phyloP scores from a whole-genome alignment of 176 grass and related monocot genomes.

The Rhynchospora breviuscula region DNA sequence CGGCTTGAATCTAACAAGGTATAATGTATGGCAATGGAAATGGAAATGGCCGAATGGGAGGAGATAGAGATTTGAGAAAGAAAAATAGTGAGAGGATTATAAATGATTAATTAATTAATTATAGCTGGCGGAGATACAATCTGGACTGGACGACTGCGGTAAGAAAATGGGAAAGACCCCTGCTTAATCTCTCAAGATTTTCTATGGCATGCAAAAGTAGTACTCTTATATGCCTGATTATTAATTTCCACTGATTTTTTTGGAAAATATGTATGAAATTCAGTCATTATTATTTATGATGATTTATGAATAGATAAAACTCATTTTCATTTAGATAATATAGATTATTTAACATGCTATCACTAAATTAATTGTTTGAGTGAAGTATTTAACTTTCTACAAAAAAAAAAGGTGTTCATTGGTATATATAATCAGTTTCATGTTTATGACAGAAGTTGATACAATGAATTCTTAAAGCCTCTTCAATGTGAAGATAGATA shows the following conservation, averaged over 20 bases:
- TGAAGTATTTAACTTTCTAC: neutral
- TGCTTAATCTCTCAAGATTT: conserved; percentile 7
- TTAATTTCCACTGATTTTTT: neutral
- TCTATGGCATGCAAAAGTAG: neutral
- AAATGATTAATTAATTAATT: neutral
- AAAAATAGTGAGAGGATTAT: neutral
- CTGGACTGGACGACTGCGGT: neutral
- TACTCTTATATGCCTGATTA: neutral
- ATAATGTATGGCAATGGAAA: neutral
- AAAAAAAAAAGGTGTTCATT: neutral
- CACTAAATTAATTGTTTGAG: neutral
- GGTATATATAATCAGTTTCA: neutral
- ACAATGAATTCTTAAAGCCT: neutral
- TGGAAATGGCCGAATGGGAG: neutral
- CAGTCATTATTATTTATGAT: neutral
- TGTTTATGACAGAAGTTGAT: neutral
- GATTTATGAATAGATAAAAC: neutral
- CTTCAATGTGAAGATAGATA: neutral
- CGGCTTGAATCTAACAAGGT: neutral
- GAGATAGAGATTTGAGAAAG: conserved; percentile 11
- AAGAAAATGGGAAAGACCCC: conserved; percentile 21
- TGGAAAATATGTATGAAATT: neutral
- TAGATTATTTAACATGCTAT: neutral
- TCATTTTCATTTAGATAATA: neutral
- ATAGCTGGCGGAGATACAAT: conserved; percentile 17